Conservation (phyloP, 768 basidiomycete genomes). For the Termitomyces sp. region DNA sequence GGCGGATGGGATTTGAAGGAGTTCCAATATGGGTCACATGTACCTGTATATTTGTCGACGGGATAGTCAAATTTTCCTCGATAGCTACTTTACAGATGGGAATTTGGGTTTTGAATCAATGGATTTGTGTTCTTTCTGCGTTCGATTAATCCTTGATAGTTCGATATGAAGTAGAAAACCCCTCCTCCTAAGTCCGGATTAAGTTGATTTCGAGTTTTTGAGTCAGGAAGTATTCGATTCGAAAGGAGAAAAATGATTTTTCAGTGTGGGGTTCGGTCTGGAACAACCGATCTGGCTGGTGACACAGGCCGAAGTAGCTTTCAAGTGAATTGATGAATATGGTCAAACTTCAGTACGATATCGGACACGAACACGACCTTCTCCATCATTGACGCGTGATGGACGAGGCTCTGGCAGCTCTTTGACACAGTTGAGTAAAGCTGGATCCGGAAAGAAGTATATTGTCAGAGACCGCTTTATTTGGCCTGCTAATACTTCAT, state of each 20-base stretch:
- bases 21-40: not conserved
- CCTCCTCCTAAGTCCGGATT: not conserved
- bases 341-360: not conserved
- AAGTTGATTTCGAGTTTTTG: not conserved
- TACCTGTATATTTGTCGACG: not conserved
- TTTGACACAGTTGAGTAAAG: not conserved
- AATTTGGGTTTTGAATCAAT: not conserved
- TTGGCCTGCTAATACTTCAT: not conserved
- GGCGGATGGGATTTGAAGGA: not conserved
- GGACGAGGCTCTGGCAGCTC: not conserved
- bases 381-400: not conserved
- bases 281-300: too few relatives aligned
- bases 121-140: not conserved
- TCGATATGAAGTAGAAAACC: too few relatives aligned
- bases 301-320: too few relatives aligned
- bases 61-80: not conserved
- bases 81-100: not conserved
- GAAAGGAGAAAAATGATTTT: not conserved
- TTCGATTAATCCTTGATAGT: not conserved
- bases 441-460: not conserved
- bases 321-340: not conserved
- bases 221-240: too few relatives aligned
- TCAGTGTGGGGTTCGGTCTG: not conserved
- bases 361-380: not conserved
- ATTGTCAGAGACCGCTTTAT: not conserved